Evolutionary conservation across 495 filamentous ascomycete genomes (phyloP).

Genomic region (Amniculicola lignicola): DNA sequence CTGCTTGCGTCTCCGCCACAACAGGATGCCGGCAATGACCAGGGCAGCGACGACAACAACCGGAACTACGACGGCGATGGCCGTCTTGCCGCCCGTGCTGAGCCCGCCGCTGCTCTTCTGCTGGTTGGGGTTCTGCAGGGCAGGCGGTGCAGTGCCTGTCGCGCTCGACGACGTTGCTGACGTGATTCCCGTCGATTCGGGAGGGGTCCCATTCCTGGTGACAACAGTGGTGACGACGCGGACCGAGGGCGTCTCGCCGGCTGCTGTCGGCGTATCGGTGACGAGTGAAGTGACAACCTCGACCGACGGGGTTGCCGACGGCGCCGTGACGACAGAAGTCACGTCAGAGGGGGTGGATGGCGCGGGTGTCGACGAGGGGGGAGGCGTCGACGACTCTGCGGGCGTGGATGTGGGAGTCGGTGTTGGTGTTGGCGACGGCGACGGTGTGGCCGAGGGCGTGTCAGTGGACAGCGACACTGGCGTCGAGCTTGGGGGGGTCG

Average conservation of each 20-base stretch:
- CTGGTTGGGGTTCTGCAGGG: slow-evolving; percentile 2
- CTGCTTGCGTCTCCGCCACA: slow-evolving; percentile 84
- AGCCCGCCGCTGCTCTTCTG: slow-evolving; percentile 45
- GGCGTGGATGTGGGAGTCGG: slow-evolving; percentile 2
- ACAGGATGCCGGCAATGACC: slow-evolving; percentile 68
- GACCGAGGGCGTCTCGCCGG: slow-evolving; percentile 22
- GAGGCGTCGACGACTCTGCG: slow-evolving; percentile 9
- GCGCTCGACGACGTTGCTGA: neutral
- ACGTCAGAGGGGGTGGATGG: slow-evolving; percentile 13
- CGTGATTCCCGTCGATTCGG: neutral
- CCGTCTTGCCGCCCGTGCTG: slow-evolving; percentile 65
- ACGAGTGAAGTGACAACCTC: slow-evolving; percentile 38
- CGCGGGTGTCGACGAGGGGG: slow-evolving; percentile 2
- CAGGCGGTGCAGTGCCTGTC: slow-evolving; percentile 8
- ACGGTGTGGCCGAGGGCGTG: slow-evolving; percentile 3
- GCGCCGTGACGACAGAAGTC: slow-evolving; percentile 33
- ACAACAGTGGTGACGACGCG: slow-evolving; percentile 27
- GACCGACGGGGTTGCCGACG: slow-evolving; percentile 35
- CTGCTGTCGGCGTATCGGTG: slow-evolving; percentile 23
- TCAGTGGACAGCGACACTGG: slow-evolving; percentile 7
- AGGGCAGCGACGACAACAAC: slow-evolving; percentile 85
- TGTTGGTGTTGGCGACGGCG: slow-evolving; percentile 6
- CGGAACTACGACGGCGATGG: slow-evolving; percentile 90
- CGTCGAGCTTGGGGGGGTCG: slow-evolving; percentile 8
- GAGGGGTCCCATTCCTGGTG: neutral